Percentiles rank a stretch among this genome's conserved stretches.
Evolutionary conservation across 805 yeast genomes (phyloP).

Genomic region (Candida hispaniensis): DNA sequence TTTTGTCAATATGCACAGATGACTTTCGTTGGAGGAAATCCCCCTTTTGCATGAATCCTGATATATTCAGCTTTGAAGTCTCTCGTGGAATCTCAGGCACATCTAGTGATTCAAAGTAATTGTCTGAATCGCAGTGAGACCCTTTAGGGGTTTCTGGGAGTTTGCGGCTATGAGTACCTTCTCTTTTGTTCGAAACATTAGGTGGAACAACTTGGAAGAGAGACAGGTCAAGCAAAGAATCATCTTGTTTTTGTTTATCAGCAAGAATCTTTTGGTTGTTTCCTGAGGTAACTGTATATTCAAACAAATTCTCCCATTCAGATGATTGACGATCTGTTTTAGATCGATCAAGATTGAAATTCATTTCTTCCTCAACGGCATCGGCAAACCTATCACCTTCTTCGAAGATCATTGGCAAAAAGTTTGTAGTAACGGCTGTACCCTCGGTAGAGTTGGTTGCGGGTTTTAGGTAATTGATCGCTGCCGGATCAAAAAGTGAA

Average conservation of each 20-base stretch:
- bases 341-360: conserved; percentile 22
- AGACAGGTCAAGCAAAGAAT: conserved; percentile 7
- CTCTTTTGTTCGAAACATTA: too few species aligned
- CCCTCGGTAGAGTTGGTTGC: conserved; percentile 7
- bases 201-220: conserved; percentile 4
- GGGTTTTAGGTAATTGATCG: conserved; percentile 17
- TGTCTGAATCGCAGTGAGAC: background rate
- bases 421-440: conserved; percentile 17
- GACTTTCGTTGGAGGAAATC: conserved; percentile 18
- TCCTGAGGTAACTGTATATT: conserved; percentile 1
- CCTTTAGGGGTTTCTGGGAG: too few species aligned
- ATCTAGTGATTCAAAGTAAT: conserved; percentile 16
- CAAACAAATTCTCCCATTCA: conserved; percentile 15
- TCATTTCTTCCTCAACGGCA: conserved; percentile 31
- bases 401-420: conserved; percentile 33
- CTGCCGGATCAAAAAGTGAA: conserved; percentile 17
- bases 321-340: conserved; percentile 6
- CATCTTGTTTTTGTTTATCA: conserved; percentile 3
- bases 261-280: conserved; percentile 4
- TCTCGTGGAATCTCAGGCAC: conserved; percentile 3
- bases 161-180: too few species aligned
- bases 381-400: conserved; percentile 31
- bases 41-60: conserved; percentile 22
- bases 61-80: conserved; percentile 18
- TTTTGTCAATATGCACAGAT: conserved; percentile 16